Evolutionary conservation across 2,329 filamentous ascomycete species (phyloP).

Genomic region (Ascochyta clinopodiicola): DNA sequence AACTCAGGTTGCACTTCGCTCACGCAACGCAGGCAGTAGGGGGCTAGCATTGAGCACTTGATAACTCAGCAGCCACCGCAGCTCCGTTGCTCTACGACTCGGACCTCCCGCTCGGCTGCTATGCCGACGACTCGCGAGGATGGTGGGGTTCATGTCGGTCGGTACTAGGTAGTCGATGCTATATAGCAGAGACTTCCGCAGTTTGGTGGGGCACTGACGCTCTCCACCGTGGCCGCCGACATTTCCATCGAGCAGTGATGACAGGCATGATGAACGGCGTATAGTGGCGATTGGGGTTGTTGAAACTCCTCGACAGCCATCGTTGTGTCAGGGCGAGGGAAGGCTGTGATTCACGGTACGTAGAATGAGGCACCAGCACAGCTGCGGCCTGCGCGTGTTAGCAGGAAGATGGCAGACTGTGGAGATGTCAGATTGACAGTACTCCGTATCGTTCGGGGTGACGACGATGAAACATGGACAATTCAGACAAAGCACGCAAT

Average conservation of each 20-base stretch:
- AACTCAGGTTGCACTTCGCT: not conserved
- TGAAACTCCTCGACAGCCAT: not conserved
- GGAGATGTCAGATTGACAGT: not conserved
- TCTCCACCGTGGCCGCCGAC: not conserved
- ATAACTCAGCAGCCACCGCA: not conserved
- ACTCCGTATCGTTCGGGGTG: not conserved
- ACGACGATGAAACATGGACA: not conserved
- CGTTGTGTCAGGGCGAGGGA: not conserved
- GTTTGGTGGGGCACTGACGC: constrained; percentile 7
- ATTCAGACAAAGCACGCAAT: not conserved
- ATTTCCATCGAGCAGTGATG: not conserved
- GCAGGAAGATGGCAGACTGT: too few species aligned
- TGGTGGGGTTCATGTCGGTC: constrained; percentile 7
- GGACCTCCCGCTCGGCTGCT: not conserved
- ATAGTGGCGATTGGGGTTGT: not conserved
- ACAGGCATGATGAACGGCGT: not conserved
- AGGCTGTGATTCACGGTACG: not conserved
- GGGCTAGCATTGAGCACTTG: constrained; percentile 3
- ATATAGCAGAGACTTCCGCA: not conserved
- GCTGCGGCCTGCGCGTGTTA: not conserved
- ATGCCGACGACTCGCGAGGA: constrained; percentile 3
- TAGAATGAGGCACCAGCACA: not conserved
- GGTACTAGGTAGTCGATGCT: not conserved
- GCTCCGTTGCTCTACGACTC: not conserved
- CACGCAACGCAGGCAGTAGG: not conserved